Conservation (phyloP, 768 basidiomycete genomes). For the Kwoniella mangroviensis region DNA sequence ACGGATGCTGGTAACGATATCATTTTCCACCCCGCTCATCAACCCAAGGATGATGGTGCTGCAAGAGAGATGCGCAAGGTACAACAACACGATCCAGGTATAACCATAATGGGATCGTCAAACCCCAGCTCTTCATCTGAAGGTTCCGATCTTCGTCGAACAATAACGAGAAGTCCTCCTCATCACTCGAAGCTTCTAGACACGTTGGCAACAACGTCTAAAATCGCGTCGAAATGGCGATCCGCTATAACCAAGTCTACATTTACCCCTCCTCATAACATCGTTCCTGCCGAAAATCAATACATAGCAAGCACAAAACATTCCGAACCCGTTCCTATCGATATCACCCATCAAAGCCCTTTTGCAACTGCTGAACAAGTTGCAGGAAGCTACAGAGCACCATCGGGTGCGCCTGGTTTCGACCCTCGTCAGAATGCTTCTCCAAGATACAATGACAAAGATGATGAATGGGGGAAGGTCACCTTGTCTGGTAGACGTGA, state of each 20-base stretch:
- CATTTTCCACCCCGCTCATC: constrained; percentile 35
- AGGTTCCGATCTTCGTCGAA: background rate
- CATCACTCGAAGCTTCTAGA: constrained; percentile 32
- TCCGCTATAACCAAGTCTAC: constrained; percentile 34
- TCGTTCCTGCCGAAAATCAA: background rate
- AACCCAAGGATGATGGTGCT: constrained; percentile 1
- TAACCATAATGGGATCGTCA: background rate
- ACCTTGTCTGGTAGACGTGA: constrained; percentile 40
- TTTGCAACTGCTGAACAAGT: constrained; percentile 41
- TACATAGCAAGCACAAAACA: background rate
- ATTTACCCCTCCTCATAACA: constrained; percentile 15
- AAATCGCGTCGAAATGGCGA: constrained; percentile 53
- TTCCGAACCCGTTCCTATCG: constrained; percentile 27
- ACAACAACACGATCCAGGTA: background rate
- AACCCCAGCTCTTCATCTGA: background rate
- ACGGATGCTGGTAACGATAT: constrained; percentile 35
- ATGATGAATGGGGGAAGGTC: constrained; percentile 32
- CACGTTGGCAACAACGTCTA: constrained; percentile 40
- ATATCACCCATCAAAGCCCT: constrained; percentile 50
- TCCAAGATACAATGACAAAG: background rate
- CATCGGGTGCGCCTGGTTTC: constrained; percentile 51
- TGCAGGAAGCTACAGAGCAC: constrained; percentile 39
- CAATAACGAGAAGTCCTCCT: constrained; percentile 12
- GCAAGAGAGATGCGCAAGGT: constrained; percentile 18
- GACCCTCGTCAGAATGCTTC: constrained; percentile 6